Base-by-base conservation (phyloP, 306 rosid species). In the Albizia julibrissin region DNA sequence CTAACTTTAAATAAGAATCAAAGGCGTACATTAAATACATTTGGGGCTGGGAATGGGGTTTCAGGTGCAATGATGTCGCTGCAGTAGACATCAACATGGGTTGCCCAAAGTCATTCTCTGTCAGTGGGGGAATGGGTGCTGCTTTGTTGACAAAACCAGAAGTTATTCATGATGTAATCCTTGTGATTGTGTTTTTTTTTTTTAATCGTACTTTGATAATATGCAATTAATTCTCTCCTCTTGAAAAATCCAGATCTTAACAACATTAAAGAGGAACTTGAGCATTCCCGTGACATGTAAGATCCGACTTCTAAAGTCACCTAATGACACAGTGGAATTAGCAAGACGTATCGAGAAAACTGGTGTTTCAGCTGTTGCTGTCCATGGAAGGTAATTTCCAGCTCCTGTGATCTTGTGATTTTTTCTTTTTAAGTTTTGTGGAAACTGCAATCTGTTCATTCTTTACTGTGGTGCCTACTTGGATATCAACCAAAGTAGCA, bases 61-160 rank as follows among this genome's bases (percentile, higher is more conserved):
- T 66, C 80, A 94, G 98, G 76, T 90, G 94, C 78, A 85, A 88
- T 68, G 97, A 94, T 85, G 93, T 94, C 83, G 93, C 96, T 44
- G 98, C 98, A 59, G 64, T 94, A 52, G 98, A 94, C 87, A 85
- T 94, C 78, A 94, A 94, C 85, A 94, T 94, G 98, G 98, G 98
- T 64, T 94, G 98, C 83, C 98, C 98, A 0, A 94, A 85, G 89
- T 67, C 97, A 75, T 94, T 94, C 87, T 94, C 98, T 82, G 64
- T 92, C 81, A 91, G 94, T 78, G 98, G 97, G 61, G 98, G 98
- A 84, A 94, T 94, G 98, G 98, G 97, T 49, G 89, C 98, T 54
- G 93, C 97, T 43, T 79, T 94, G 19, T 85, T 94, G 87, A 78
- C 83, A 56, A 94, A 92, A 69, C 97, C 98, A 29, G 97, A 94